Evolutionary conservation across 1,139 yeast genomes (phyloP), one percentile per base, ranked within the genome.

Genomic region (Candida neerlandica): DNA sequence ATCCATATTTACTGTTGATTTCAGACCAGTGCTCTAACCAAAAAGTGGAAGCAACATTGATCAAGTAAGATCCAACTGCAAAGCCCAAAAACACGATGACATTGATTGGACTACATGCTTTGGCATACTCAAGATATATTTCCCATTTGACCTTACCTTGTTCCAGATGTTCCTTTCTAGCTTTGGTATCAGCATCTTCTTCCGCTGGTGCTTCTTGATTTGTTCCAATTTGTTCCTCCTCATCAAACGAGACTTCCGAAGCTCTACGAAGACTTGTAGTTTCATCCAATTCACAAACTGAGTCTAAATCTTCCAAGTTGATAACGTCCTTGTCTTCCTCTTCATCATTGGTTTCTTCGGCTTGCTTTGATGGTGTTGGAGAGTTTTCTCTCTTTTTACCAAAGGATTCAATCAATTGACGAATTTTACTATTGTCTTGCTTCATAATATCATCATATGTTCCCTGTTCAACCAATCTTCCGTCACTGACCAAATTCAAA

Each of bases 11-110:
- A 4, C 91, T 78, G 64, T 94, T 94, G 34, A 87, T 82, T 64
- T 94, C 99, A 9, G 98, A 90, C 99, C 99, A 95, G 65, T 90
- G 92, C 66, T 94, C 94, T 62, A 94, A 81, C 99, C 99, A 94
- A 47, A 94, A 80, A 63, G 86, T 90, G 41, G 92, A 69, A 16
- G 55, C 55, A 52, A 69, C 66, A 50, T 84, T 80, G 43, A 88
- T 65, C 18, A 80, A 70, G 79, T 85, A 87, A 1, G 91, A 78
- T 14, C 68, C 49, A 18, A 86, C 61, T 41, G 84, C 75, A 53
- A 79, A 74, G 2, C 51, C 45, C 50, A 89, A 62, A 62, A 85
- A 84, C 3, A 85, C 58, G 0, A 73, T 35, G 15, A 92, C 96
- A 56, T 83, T 84, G 46, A 64, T 67, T n/a, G 89, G 81, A 56